Base-by-base conservation (phyloP, 352 stramenopile species). In the Globisporangium ultimum region DNA sequence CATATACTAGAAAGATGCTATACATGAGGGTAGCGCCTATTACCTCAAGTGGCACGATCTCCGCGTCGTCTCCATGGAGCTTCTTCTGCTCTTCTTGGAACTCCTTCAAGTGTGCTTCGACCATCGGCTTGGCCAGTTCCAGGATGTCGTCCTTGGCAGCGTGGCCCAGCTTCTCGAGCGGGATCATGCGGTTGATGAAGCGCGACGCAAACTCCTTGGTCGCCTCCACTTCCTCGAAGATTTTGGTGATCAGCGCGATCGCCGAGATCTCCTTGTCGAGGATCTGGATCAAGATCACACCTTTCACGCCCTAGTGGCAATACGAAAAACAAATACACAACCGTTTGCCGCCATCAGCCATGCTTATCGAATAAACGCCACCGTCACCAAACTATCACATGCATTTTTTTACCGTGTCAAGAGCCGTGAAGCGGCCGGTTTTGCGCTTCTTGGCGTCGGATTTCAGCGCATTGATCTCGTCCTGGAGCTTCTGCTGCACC, bases 111-210 rank as follows among this genome's bases (percentile, higher is more conserved):
- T 81, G 71, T n/a, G 60, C 41, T 42, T 78, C 59, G 20, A 93
- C 79, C 70, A 91, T 76, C 1, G 78, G 80, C 45, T 66, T 65
- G 36, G 76, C 77, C 21, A 80, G 61, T 6, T 73, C 63, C 53
- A 78, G 75, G 32, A 93, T 89, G 12, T 80, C 75, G 12, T 90
- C 79, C 7, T 80, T 64, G 46, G 75, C 72, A 18, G 83, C 76
- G 60, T 88, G 87, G 3, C 73, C 80, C 48, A 93, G 61, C 32
- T 77, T 80, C 66, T 93, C 78, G 10, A 93, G 66, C 48, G 80
- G 83, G 43, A 91, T 93, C 64, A 90, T 69, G 18, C 79, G 80
- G 60, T 78, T 80, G 18, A 93, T 84, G 46, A 87, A 93, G 13
- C 83, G 75, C 15, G 83, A 93, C 5, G 80, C 52, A 58, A 93